phyloP scores from a whole-genome alignment of 345 rosid genomes.

The Aurinia saxatilis region DNA sequence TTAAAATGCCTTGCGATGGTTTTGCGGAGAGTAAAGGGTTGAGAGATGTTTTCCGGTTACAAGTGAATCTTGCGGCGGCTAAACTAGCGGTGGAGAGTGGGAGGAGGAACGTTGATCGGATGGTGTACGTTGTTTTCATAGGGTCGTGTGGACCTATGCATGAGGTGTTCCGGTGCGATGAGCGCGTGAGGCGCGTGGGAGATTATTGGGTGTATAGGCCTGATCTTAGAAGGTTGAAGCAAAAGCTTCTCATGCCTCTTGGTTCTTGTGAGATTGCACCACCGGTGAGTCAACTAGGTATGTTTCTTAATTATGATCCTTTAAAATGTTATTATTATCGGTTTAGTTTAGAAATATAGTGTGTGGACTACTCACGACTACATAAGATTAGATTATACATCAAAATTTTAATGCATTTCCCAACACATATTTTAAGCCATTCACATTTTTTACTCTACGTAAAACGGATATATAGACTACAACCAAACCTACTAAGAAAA shows the following conservation, averaged over 20 bases:
- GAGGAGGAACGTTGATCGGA: conserved; percentile 26
- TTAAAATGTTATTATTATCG: not conserved
- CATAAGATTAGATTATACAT: too few relatives aligned
- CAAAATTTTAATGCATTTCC: too few relatives aligned
- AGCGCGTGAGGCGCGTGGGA: conserved; percentile 46
- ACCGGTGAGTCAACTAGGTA: conserved; percentile 31
- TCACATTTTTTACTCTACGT: too few relatives aligned
- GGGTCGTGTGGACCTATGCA: conserved; percentile 77
- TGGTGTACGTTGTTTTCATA: conserved; percentile 43
- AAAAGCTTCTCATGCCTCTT: conserved; percentile 59
- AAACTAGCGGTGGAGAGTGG: conserved; percentile 50
- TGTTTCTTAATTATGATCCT: not conserved
- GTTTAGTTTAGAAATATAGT: too few relatives aligned
- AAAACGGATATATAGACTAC: too few relatives aligned
- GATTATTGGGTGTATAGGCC: conserved; percentile 67
- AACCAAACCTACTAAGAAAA: too few relatives aligned
- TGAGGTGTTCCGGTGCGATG: conserved; percentile 77
- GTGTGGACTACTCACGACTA: too few relatives aligned
- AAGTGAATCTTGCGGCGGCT: conserved; percentile 76
- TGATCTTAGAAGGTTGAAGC: conserved; percentile 42
- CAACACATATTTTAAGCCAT: too few relatives aligned
- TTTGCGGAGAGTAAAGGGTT: conserved; percentile 28
- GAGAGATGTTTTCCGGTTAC: conserved; percentile 68
- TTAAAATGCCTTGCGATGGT: conserved; percentile 50
- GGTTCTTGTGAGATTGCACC: conserved; percentile 78